Base-by-base conservation (phyloP, 129 eudicot species). In the Saposhnikovia divaricata region DNA sequence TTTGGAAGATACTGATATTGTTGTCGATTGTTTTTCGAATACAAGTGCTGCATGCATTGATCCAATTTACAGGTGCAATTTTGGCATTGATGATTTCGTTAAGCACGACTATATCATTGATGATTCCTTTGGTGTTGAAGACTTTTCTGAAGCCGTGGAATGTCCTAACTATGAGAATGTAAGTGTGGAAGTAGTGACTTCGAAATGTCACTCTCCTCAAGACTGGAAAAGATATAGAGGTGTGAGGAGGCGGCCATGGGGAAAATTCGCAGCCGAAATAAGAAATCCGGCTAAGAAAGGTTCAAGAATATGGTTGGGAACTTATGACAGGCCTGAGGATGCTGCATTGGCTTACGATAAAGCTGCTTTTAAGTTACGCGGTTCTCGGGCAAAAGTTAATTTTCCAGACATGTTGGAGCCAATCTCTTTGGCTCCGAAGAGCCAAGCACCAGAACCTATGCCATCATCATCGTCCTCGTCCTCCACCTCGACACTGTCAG, bases 171-270 rank as follows among this genome's bases (percentile, higher is more conserved):
- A 11, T 11, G 50, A 46, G 15, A 18, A 50, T 15, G 23, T 1
- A 18, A 16, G 7, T 18, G 43, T 5, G 10, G 2, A 73, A 10
- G 50, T 40, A 3, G 76, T 21, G 28, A 10, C 13, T 13, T 31
- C 50, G 2, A 16, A 23, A 9, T 9, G 1, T 43, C 55, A 13
- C 4, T 6, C 34, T 1, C 34, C 51, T 4, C 38, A 27, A 0
- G 18, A 43, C 18, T 46, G 77, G n/a, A 42, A 14, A 0, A 34
- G 77, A 8, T 43, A 73, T 53, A 73, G 77, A 44, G 77, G 77
- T 42, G 47, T 73, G 47, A 73, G 77, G 53, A 5, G 77, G 7
- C 55, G 77, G 77, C 77, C 77, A 0, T 73, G 77, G 77, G 55
- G 55, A 43, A 73, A 73, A 34, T 73, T 73, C 42, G 77, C 77